These are phyloP conservation scores for Setaria italica DNA, from an alignment of 202 grass and related monocot species.

Conservation along the genomic window DNA sequence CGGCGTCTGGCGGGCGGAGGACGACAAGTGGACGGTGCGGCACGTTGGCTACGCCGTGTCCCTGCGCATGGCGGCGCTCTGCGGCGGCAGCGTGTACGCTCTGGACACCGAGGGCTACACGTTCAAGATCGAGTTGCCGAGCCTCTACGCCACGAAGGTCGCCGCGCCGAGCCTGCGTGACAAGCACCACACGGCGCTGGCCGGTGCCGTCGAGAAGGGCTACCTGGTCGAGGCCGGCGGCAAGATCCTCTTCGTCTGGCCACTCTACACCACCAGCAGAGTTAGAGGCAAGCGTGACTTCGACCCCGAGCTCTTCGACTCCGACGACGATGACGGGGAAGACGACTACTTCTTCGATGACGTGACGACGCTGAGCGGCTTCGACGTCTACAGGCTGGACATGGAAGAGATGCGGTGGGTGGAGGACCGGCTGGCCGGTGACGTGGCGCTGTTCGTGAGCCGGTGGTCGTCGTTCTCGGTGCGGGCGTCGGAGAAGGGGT, in stretches of 20 bases:
- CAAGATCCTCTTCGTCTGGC: not conserved
- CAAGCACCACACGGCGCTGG: not conserved
- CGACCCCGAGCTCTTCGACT: not conserved
- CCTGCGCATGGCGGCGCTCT: not conserved
- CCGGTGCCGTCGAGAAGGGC: not conserved
- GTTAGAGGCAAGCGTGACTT: not conserved
- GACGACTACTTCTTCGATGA: not conserved
- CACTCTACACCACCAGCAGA: not conserved
- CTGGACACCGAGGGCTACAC: not conserved
- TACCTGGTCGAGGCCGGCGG: slow-evolving; percentile 1
- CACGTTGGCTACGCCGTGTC: not conserved
- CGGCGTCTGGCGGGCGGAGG: not conserved
- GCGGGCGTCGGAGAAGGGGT: not conserved
- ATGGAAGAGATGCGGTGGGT: not conserved
- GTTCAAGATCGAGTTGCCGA: not conserved
- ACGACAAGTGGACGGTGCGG: not conserved
- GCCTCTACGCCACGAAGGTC: not conserved
- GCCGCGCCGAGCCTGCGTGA: not conserved
- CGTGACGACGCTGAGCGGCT: not conserved
- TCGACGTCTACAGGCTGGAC: not conserved
- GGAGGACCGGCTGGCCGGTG: not conserved
- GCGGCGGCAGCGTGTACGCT: not conserved
- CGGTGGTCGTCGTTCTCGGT: not conserved
- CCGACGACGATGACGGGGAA: not conserved
- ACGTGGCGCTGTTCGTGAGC: not conserved